Evolutionary conservation across 345 rosid species (phyloP), one percentile per base, ranked within the genome.

Genomic region (Anacardium occidentale): DNA sequence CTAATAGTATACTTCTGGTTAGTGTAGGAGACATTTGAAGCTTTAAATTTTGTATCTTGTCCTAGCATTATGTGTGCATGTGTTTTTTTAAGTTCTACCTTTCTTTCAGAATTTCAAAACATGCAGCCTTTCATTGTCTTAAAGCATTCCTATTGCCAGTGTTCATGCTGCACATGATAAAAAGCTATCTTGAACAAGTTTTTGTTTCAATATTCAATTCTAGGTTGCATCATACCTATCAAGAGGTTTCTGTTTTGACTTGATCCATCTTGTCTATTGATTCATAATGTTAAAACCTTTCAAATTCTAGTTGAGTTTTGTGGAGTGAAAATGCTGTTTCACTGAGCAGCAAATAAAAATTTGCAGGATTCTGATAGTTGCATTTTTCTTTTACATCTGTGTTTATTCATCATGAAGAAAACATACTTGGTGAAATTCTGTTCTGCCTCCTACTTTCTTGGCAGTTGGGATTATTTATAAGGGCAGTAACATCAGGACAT

Each of bases 401-500:
- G 21, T 66, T 71, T 15, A 57, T 44, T 18, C 29, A 48, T 56
- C 56, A 47, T 64, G 24, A 51, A 5, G 29, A 51, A 18, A 15
- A 34, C 37, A 62, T 54, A 10, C 53, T 40, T 71, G 66, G 21
- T 77, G 48, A 63, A 75, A 40, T 58, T 62, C 11, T 29, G 8
- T 64, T 68, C 50, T 56, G 53, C 14, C 70, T 58, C 45, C 48
- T 70, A 34, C 74, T 17, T 21, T 60, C 65, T 48, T 81, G 72
- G 61, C 71, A 91, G 97, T 79, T 91, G 80, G 93, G 93, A 53
- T 50, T 91, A 50, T 3, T 78, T 66, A 86, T 87, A 78, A 82
- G 93, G 74, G 79, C 87, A 60, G 78, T 72, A 70, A 66, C 83
- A 21, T 89, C 87, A 0, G 91, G 97, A 56, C 91, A 87, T 69